These are phyloP conservation scores for Bolboschoenus planiculmis DNA, from an alignment of 176 grass and related monocot genomes.

Conservation along the genomic window DNA sequence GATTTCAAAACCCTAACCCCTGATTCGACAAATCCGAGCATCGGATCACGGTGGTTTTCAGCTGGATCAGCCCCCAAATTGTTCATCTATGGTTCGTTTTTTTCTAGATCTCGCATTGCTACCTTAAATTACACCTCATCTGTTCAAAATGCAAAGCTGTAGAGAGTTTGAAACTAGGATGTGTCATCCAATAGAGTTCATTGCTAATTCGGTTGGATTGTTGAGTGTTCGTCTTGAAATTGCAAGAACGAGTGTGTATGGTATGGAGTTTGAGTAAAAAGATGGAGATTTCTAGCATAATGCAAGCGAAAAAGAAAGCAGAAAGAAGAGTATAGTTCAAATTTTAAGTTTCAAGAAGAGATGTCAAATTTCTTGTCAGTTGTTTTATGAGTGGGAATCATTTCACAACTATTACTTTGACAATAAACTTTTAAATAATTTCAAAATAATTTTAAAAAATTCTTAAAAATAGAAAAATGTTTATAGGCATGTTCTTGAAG, in stretches of 20 bases:
- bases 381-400: no score
- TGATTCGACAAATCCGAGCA: not conserved
- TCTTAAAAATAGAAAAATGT: no score
- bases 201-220: not conserved
- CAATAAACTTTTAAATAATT: no score
- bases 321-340: not conserved
- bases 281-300: not conserved
- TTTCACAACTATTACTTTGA: no score
- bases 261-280: not conserved
- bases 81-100: constrained; percentile 2
- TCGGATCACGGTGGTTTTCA: not conserved
- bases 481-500: no score
- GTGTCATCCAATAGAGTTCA: not conserved
- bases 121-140: not conserved
- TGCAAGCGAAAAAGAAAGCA: not conserved
- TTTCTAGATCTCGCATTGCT: not conserved
- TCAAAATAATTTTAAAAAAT: no score
- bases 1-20: not conserved
- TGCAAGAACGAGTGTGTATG: not conserved
- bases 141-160: not conserved
- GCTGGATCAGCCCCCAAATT: not conserved
- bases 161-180: not conserved
- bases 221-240: not conserved
- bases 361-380: not conserved
- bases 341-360: not conserved